Conservation (phyloP, 2,329 filamentous ascomycete species). For the Botryosphaeria agaves region DNA sequence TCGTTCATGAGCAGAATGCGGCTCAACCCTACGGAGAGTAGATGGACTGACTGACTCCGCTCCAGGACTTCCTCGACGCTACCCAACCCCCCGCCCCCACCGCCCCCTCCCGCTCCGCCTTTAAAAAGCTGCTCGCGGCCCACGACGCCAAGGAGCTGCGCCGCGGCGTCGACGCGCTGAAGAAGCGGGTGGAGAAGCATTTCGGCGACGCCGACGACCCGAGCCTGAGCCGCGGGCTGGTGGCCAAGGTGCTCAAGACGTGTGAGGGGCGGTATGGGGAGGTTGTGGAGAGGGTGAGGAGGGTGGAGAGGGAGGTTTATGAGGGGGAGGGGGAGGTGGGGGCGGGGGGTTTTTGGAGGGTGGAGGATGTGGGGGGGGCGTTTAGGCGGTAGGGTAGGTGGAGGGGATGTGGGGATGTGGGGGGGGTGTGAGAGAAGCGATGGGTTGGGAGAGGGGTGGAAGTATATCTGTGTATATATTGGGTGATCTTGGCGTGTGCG, state of each 20-base stretch:
- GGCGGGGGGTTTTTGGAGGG: slow-evolving; percentile 8
- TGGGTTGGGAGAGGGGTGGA: too few species aligned
- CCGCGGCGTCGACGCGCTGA: slow-evolving; percentile 76
- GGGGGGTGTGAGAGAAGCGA: too few species aligned
- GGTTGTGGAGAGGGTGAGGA: slow-evolving; percentile 30
- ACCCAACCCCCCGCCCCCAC: slow-evolving; percentile 65
- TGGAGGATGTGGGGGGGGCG: slow-evolving; percentile 15
- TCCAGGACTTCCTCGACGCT: slow-evolving; percentile 68
- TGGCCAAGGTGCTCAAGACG: slow-evolving; percentile 41
- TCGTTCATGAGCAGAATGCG: too few species aligned
- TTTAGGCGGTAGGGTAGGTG: slow-evolving; percentile 10
- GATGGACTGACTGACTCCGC: slow-evolving; percentile 1
- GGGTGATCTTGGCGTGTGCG: too few species aligned
- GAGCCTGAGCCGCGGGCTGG: slow-evolving; percentile 40
- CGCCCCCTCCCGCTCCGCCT: slow-evolving; percentile 64
- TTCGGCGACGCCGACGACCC: slow-evolving; percentile 80
- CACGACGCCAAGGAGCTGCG: slow-evolving; percentile 75
- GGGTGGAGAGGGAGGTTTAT: slow-evolving; percentile 25
- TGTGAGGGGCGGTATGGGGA: slow-evolving; percentile 40
- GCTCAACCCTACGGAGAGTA: too few species aligned
- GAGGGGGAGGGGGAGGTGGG: slow-evolving; percentile 21
- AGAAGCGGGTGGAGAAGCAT: slow-evolving; percentile 90
- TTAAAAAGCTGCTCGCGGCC: slow-evolving; percentile 68
- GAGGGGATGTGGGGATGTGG: neutral
- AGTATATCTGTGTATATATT: too few species aligned